Base-by-base conservation (phyloP, 176 grass and related monocot genomes). In the Oryza coarctata region DNA sequence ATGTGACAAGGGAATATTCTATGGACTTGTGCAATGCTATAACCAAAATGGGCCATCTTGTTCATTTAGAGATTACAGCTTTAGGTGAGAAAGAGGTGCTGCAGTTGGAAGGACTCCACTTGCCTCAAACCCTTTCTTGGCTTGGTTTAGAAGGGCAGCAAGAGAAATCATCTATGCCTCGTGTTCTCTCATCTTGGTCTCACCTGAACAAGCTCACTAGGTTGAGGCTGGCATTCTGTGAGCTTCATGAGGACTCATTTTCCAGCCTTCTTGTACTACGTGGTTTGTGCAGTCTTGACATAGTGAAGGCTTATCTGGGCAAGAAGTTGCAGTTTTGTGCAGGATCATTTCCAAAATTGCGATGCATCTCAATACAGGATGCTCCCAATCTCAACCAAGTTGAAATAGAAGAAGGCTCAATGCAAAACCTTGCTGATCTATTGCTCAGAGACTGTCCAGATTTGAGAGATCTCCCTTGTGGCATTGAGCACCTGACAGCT, bases 201-300 rank as follows among this genome's bases (percentile, higher is more conserved):
- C 58, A 44, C 0, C 83, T 73, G 7, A 49, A 14, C 1, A 29
- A 41, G 3, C 65, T 89, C 3, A 60, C 33, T 0, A 0, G 0
- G 0, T 20, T 88, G 29, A 2, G 0, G 7, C 26, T 80, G 8
- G 10, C 0, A 3, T 72, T n/a, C 22, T 80, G 68, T 25, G 70
- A 81, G 31, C 55, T 91, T 38, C 70, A 84, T 15, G 75, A 55
- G 9, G 68, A 87, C 36, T 81, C 88, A 38, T 63, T 84, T 67
- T 34, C 69, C 2, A 66, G 26, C 57, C 79, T 83, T 1, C 1
- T 33, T 17, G 34, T 33, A 35, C 45, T 92, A 66, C 44, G 38
- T 1, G 1, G 0, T 92, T 43, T 0, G 4, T 33, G 32, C 32
- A 2, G 0, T 0, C 31, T 89, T 55, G 15, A 0, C 11, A 33